These are phyloP conservation scores for Apiotrichum montevideense DNA, from an alignment of 1,284 basidiomycete species.

Conservation along the genomic window DNA sequence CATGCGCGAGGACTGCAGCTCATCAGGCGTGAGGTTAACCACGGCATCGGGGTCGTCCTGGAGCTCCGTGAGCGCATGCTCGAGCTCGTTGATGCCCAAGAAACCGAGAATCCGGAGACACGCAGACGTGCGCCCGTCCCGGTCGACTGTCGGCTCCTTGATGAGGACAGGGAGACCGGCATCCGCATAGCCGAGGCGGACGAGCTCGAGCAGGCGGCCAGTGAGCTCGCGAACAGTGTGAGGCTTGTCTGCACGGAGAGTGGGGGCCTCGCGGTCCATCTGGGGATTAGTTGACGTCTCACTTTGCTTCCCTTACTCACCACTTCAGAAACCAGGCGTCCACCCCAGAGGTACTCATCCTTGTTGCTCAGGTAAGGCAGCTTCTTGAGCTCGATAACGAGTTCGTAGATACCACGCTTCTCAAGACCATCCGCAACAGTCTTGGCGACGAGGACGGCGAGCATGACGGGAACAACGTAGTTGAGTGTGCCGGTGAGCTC, in stretches of 20 bases:
- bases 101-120: conserved; percentile 73
- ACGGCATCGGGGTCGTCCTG: conserved; percentile 64
- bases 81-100: conserved; percentile 84
- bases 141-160: conserved; percentile 49
- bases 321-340: conserved; percentile 65
- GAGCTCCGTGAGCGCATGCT: conserved; percentile 71
- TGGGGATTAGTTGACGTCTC: conserved; percentile 19
- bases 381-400: conserved; percentile 80
- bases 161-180: conserved; percentile 79
- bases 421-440: conserved; percentile 87
- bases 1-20: conserved; percentile 19
- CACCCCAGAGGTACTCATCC: conserved; percentile 79
- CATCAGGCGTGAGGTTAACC: conserved; percentile 57
- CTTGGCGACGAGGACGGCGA: conserved; percentile 80
- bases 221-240: conserved; percentile 41
- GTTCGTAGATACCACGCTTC: conserved; percentile 90
- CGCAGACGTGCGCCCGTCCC: conserved; percentile 12
- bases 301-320: conserved; percentile 50
- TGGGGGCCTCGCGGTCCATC: conserved; percentile 50
- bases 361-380: conserved; percentile 88
- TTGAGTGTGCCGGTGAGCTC: conserved; percentile 91
- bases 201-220: conserved; percentile 39
- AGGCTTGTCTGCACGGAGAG: conserved; percentile 37
- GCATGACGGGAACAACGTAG: conserved; percentile 91
- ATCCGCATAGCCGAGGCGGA: conserved; percentile 51